Base-by-base conservation (phyloP, 768 basidiomycete species). In the Psilocybe tampanensis region DNA sequence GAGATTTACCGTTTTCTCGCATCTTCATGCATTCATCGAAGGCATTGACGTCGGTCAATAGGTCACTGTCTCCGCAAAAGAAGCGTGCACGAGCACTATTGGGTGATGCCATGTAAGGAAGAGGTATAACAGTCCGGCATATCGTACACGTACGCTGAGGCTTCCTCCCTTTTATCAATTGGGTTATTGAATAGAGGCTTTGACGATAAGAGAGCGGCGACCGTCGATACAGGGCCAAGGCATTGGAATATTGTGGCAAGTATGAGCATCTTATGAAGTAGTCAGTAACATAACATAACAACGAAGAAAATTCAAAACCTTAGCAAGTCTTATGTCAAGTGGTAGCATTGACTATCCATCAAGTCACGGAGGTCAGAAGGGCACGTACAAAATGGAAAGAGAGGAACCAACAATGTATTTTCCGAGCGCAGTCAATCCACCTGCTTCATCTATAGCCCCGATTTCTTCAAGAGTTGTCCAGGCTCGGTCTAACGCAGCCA, bases 171-270 rank as follows among this genome's bases (percentile, higher is more conserved):
- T 68, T 88, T 89, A 24, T 95, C 94, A 70, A 90, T 78, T 0
- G 94, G 92, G 58, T 73, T 91, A 12, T 85, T 62, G 72, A 97
- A 98, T 47, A 98, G 71, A 0, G 95, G 89, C 65, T 95, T 98
- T 3, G 89, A 90, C 2, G 94, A 95, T 33, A 98, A 72, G 57
- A 85, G 78, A 17, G 94, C 93, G 0, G 87, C 89, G 32, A 95
- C 82, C 1, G 92, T 94, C 26, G 95, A 76, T 12, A 92, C 78
- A 2, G 93, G 92, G 52, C 85, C 86, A 8, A 96, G 73, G 62
- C 94, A 95, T 61, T 82, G 82, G 75, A 98, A 95, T 44, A 95
- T 81, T 5, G 87, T 82, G 0, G 84, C 94, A 0, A 97, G 76
- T 7, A 97, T 82, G 21, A 98, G 83, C 90, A 98, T 95, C 90